Base-by-base conservation (phyloP, 768 basidiomycete species). In the Xerocomus potaroensis region DNA sequence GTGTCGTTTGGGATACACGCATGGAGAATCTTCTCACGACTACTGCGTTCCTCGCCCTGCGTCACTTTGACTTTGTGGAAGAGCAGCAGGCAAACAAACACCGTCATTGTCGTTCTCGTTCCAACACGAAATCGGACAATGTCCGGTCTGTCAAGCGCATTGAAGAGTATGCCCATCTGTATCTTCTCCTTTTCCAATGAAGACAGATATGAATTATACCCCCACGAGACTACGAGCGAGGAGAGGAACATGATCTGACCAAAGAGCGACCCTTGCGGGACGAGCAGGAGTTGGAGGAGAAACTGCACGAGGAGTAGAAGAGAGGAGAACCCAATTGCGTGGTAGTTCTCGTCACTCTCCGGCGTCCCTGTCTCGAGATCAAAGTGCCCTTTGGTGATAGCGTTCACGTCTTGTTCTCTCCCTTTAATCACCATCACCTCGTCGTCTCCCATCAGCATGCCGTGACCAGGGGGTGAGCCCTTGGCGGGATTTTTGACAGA, bases 121-220 rank as follows among this genome's bases (percentile, higher is more conserved):
- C n/a, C n/a, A n/a, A n/a, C n/a, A n/a, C n/a, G n/a, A n/a, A 54
- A 66, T 29, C 47, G 43, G 8, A 0, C 19, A 44, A 65, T 49
- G 9, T 16, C 0, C 0, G 55, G 60, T 4, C 37, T 8, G 3
- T 32, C 49, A 12, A 64, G 54, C 15, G 27, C 43, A 26, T 44
- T 7, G 5, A 47, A 55, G 18, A 66, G 48, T 9, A 63, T 26
- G 0, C 16, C 2, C 14, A 31, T 35, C 37, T 66, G 60, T 39
- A 59, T 51, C 43, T 55, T 62, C 41, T 60, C 55, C 27, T 53
- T 62, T 51, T 75, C 71, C 62, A 74, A 45, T 2, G 61, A 65
- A 4, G 68, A 60, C 4, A 67, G 50, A 37, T 59, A 68, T 0
- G 60, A 56, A 30, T 66, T 71, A 22, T 71, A 66, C 9, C 16